These are phyloP conservation scores for Cytidiella melzeri DNA, from an alignment of 768 basidiomycete species.

Conservation along the genomic window DNA sequence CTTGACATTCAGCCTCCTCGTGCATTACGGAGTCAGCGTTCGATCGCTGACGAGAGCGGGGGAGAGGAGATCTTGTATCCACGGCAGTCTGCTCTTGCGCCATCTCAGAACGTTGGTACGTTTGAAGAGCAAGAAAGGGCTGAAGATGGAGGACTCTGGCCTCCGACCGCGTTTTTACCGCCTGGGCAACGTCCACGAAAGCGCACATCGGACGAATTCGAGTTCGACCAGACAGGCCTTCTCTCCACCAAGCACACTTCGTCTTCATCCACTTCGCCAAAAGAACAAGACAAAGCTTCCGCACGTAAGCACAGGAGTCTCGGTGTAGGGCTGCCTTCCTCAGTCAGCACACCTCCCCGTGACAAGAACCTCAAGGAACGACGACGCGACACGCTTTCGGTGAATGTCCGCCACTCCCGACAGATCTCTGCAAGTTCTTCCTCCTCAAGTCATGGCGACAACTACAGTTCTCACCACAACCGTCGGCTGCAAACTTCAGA, in stretches of 20 bases:
- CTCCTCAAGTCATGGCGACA: conserved; percentile 52
- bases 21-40: conserved; percentile 52
- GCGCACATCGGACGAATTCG: conserved; percentile 78
- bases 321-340: conserved; percentile 43
- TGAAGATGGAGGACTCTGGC: conserved; percentile 20
- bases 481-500: conserved; percentile 68
- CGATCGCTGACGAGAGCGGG: conserved; percentile 77
- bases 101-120: background rate
- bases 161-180: conserved; percentile 59
- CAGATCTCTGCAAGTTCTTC: conserved; percentile 68
- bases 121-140: conserved; percentile 26
- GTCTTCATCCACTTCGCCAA: conserved; percentile 21
- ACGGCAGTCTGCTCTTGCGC: conserved; percentile 38
- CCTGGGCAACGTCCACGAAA: conserved; percentile 58
- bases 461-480: conserved; percentile 25
- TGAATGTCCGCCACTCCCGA: conserved; percentile 42
- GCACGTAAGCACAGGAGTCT: conserved; percentile 69
- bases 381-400: conserved; percentile 26
- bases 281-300: conserved; percentile 43
- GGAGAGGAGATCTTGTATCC: conserved; percentile 90
- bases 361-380: conserved; percentile 42
- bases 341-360: conserved; percentile 21
- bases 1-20: conserved; percentile 40
- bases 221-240: conserved; percentile 63
- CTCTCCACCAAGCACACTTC: conserved; percentile 48